These are phyloP conservation scores for Triangularia verruculosa DNA, from an alignment of 2,329 filamentous ascomycete species.

Conservation along the genomic window DNA sequence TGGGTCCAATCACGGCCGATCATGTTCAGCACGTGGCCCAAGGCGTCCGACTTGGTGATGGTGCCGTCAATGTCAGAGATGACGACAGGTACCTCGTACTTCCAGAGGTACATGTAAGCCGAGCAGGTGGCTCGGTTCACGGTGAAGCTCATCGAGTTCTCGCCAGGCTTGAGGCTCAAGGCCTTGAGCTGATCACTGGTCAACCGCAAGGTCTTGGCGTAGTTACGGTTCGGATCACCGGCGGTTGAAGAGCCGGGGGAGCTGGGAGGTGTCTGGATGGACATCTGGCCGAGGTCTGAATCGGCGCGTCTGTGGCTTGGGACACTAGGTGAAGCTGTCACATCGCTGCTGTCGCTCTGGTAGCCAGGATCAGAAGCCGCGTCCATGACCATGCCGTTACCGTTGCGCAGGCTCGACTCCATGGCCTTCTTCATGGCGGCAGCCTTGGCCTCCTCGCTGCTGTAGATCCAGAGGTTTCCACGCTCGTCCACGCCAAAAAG, in stretches of 20 bases:
- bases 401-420: constrained; percentile 47
- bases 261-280: constrained; percentile 63
- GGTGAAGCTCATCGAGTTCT: constrained; percentile 92
- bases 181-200: constrained; percentile 94
- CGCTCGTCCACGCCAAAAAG: constrained; percentile 93
- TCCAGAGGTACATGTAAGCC: constrained; percentile 93
- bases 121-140: constrained; percentile 92
- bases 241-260: constrained; percentile 64
- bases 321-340: constrained; percentile 46
- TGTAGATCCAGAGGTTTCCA: constrained; percentile 99
- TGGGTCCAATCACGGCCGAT: constrained; percentile 98
- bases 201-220: constrained; percentile 91
- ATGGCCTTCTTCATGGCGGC: constrained; percentile 69
- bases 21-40: constrained; percentile 93
- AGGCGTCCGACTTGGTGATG: constrained; percentile 94
- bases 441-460: constrained; percentile 93
- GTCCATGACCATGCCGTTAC: constrained; percentile 63
- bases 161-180: constrained; percentile 75
- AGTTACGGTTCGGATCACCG: constrained; percentile 76
- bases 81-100: constrained; percentile 84
- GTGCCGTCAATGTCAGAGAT: constrained; percentile 99
- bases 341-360: constrained; percentile 79
- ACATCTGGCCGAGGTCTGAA: constrained; percentile 57
- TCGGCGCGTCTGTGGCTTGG: constrained; percentile 61
- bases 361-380: constrained; percentile 91